Base-by-base conservation (phyloP, 2,329 filamentous ascomycete genomes). In the Trematosphaeria pertusa region DNA sequence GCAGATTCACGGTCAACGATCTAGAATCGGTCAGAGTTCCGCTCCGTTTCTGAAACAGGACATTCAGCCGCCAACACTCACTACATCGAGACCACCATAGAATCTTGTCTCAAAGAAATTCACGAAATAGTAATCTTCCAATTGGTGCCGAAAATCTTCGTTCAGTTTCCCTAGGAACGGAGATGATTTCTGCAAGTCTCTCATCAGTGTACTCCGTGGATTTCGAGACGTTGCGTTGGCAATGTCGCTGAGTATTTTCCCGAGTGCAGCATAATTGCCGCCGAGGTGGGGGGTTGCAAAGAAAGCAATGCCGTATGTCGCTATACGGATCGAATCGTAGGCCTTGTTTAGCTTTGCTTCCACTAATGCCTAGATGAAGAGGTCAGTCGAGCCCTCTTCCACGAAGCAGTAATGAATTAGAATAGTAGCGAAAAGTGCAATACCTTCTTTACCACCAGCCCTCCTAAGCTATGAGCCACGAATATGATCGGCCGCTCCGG, bases 371-470 rank as follows among this genome's bases (percentile, higher is more conserved):
- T 49, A 30, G 17, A 30, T 36, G 31, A 33, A 12, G 20, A 37
- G 12, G 17, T 36, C 20, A 18, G 34, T 19, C 14, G 14, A 10
- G 9, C 5, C 7, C 20, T 14, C 14, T 6, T 33, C 6, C 14
- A 10, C 6, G 15, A 33, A 33, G 31, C 31, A 6, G 8, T 6
- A 9, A 10, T 10, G 42, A 24, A 26, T 31, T 34, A 36, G 20
- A 37, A 32, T 22, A 21, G n/a, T n/a, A n/a, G 17, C 17, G 24
- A 32, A 37, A 36, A 20, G 28, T 30, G 20, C 10, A 37, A 26
- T 48, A 43, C 44, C 38, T 44, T 31, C 24, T 50, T 50, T 14
- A 50, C 37, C 8, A 50, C 41, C 4, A 50, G 37, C 7, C 46
- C 46, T 4, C 46, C 46, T 20, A 50, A 37, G 18, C 46, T 50